Evolutionary conservation across 805 yeast species (phyloP).

Genomic region (Aciculoconidium aculeatum): DNA sequence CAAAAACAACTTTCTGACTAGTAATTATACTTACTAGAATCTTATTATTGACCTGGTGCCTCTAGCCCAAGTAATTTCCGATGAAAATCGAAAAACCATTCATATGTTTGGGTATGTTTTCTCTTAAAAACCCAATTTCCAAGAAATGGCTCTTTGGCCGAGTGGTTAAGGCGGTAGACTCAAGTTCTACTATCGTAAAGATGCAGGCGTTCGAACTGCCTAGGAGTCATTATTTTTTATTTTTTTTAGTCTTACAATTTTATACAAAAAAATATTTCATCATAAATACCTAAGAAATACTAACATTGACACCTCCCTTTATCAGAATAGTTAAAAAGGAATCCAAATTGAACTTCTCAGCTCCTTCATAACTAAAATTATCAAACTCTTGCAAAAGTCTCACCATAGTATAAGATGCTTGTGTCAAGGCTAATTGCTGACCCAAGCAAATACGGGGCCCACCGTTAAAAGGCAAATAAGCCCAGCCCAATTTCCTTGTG

Average conservation of each 20-base stretch:
- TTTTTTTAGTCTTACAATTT: too few species aligned
- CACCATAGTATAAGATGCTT: slow-evolving; percentile 39
- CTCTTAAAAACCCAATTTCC: too few species aligned
- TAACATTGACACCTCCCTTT: not conserved
- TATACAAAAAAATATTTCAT: too few species aligned
- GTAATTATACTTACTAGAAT: too few species aligned
- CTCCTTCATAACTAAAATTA: too few species aligned
- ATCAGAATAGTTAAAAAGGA: too few species aligned
- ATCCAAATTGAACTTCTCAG: too few species aligned
- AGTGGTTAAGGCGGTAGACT: slow-evolving; percentile 2
- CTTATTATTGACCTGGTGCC: too few species aligned
- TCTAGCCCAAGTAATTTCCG: too few species aligned
- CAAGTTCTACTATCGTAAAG: slow-evolving; percentile 2
- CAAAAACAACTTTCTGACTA: too few species aligned
- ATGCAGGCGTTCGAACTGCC: slow-evolving; percentile 1
- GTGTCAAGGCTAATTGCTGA: slow-evolving; percentile 52
- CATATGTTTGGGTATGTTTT: too few species aligned
- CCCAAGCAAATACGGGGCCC: slow-evolving; percentile 54
- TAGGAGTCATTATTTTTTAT: slow-evolving; percentile 1
- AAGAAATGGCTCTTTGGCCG: slow-evolving; percentile 2
- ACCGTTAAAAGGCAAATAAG: slow-evolving; percentile 25
- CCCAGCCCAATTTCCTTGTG: slow-evolving; percentile 16
- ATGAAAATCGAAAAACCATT: too few species aligned
- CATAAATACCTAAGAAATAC: not conserved
- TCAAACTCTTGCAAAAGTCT: slow-evolving; percentile 30